Conservation (phyloP, 192 early-diverging fungal species). For the Coemansia asiatica region DNA sequence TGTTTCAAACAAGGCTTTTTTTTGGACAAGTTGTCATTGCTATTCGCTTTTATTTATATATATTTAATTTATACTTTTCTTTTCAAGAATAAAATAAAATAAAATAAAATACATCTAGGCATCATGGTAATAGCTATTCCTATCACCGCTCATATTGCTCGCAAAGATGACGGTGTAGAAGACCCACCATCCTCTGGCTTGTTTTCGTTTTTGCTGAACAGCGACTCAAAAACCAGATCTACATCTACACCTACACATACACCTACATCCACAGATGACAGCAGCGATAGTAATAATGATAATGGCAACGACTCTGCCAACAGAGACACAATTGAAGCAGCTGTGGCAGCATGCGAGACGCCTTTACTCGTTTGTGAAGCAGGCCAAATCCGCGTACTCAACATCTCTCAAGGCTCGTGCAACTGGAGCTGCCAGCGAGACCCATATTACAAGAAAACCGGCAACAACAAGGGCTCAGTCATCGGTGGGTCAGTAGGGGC, state of each 20-base stretch:
- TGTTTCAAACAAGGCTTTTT: no score
- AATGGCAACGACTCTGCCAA: background rate
- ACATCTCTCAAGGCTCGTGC: slow-evolving; percentile 21
- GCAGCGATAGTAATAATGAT: background rate
- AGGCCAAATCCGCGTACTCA: slow-evolving; percentile 28
- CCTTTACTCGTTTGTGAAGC: slow-evolving; percentile 11
- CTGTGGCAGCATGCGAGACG: slow-evolving; percentile 5
- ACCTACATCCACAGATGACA: background rate
- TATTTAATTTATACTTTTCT: no score
- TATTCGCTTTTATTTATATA: no score
- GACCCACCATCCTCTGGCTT: no score
- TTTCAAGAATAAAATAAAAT: no score
- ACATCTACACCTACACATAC: background rate
- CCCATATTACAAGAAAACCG: slow-evolving; percentile 32
- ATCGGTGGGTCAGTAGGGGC: slow-evolving; percentile 50
- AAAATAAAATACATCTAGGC: no score
- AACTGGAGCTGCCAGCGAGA: slow-evolving; percentile 34
- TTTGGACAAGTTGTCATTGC: no score
- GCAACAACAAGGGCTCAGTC: slow-evolving; percentile 33
- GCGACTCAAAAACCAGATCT: background rate
- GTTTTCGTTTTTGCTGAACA: background rate
- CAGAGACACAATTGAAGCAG: background rate
- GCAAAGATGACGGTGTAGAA: no score
- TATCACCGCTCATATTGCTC: no score
- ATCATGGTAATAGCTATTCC: no score